phyloP scores from a whole-genome alignment of 495 filamentous ascomycete species.

The Rhypophila decipiens region DNA sequence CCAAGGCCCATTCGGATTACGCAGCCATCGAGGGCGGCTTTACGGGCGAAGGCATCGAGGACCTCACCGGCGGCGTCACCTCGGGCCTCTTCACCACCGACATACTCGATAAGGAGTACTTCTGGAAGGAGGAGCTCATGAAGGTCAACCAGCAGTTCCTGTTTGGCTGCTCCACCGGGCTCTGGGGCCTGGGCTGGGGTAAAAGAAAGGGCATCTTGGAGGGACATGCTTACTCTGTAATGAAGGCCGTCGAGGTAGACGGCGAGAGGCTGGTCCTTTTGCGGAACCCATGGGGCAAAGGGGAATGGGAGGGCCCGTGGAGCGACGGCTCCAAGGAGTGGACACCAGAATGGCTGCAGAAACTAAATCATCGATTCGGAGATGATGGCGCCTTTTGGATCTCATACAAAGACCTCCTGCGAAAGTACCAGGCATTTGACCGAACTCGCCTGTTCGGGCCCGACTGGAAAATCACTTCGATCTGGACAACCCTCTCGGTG shows the following conservation, averaged over 20 bases:
- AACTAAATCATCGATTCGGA: constrained; percentile 75
- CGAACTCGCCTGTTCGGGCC: constrained; percentile 84
- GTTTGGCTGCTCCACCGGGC: constrained; percentile 73
- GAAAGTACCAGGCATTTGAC: constrained; percentile 76
- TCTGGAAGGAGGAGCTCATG: constrained; percentile 82
- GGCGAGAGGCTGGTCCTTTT: constrained; percentile 68
- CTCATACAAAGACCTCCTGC: constrained; percentile 72
- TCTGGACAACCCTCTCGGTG: constrained; percentile 79
- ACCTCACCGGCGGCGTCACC: constrained; percentile 87
- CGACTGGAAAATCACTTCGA: constrained; percentile 73
- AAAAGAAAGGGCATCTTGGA: constrained; percentile 68
- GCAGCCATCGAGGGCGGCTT: constrained; percentile 78
- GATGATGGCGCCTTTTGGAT: constrained; percentile 76
- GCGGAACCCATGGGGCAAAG: constrained; percentile 84
- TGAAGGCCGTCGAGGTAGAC: constrained; percentile 72
- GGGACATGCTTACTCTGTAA: constrained; percentile 85
- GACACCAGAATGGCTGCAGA: constrained; percentile 80
- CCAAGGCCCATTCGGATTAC: constrained; percentile 90
- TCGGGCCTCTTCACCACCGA: constrained; percentile 72
- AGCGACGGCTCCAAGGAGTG: constrained; percentile 87
- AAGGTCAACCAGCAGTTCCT: constrained; percentile 83
- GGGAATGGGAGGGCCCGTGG: constrained; percentile 80
- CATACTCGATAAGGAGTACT: constrained; percentile 79
- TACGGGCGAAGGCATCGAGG: constrained; percentile 85
- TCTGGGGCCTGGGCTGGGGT: constrained; percentile 52